A percentile compares a stretch with the other conserved stretches of the same genome.
phyloP scores from a whole-genome alignment of 768 basidiomycete genomes.

The Amylocystis lapponica region DNA sequence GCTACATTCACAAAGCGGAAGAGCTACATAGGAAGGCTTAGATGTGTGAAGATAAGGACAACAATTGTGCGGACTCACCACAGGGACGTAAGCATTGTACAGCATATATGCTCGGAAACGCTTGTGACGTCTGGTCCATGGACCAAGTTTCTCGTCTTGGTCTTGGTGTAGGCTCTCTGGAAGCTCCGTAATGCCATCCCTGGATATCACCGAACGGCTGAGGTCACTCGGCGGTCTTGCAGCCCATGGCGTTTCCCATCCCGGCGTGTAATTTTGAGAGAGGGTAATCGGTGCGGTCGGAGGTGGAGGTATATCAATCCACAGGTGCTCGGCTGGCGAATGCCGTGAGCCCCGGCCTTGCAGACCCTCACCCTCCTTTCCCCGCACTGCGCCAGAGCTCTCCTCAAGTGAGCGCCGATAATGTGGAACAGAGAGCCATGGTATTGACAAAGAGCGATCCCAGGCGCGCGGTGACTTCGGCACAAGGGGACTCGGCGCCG shows the following conservation, averaged over 20 bases:
- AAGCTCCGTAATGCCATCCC: slow-evolving; percentile 6
- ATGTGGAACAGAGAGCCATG: slow-evolving; percentile 43
- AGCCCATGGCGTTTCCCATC: slow-evolving; percentile 69
- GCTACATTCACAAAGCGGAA: slow-evolving; percentile 82
- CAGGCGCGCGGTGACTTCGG: slow-evolving; percentile 10
- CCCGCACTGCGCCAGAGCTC: slow-evolving; percentile 4
- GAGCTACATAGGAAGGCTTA: slow-evolving; percentile 39
- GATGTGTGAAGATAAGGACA: too few species aligned
- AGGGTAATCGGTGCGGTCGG: slow-evolving; percentile 39
- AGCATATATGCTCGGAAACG: slow-evolving; percentile 62
- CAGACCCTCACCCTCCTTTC: slow-evolving; percentile 5
- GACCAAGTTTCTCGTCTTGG: slow-evolving; percentile 18
- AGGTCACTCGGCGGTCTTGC: slow-evolving; percentile 24
- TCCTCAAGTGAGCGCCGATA: slow-evolving; percentile 29
- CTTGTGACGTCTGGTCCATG: slow-evolving; percentile 34
- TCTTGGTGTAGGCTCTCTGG: slow-evolving; percentile 6
- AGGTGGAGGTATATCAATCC: slow-evolving; percentile 28
- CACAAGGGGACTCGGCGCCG: slow-evolving; percentile 4
- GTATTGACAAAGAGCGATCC: slow-evolving; percentile 36
- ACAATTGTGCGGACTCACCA: slow-evolving; percentile 52
- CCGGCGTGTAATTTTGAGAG: slow-evolving; percentile 52
- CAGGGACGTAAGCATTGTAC: slow-evolving; percentile 69
- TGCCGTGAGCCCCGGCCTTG: background rate
- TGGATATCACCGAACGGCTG: slow-evolving; percentile 7
- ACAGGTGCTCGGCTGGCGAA: slow-evolving; percentile 8